These are phyloP conservation scores for Vigna hirtella DNA, from an alignment of 306 rosid species.

Conservation along the genomic window DNA sequence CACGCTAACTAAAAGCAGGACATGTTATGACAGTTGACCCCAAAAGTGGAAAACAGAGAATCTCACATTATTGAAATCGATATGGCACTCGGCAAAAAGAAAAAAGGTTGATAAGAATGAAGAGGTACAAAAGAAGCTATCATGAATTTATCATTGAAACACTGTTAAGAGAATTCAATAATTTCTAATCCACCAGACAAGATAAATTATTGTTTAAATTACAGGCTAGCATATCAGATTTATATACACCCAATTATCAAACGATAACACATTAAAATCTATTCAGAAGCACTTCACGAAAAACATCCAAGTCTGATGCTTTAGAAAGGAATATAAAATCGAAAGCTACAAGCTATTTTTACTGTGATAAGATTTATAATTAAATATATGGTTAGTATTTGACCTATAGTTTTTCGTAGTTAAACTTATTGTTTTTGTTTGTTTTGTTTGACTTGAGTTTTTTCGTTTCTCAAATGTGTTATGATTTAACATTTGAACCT, in stretches of 20 bases:
- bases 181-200: background rate
- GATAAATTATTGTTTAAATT: background rate
- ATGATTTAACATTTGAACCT: conserved; percentile 21
- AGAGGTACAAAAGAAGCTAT: background rate
- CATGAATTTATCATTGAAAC: conserved; percentile 1
- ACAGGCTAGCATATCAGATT: background rate
- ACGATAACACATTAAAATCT: background rate
- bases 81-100: background rate
- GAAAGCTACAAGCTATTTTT: background rate
- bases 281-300: background rate
- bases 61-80: conserved; percentile 3
- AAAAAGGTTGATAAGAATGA: background rate
- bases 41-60: background rate
- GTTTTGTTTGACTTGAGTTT: background rate
- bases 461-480: background rate
- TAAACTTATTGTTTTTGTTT: background rate
- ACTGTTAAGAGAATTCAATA: background rate
- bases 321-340: background rate
- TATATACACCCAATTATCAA: background rate
- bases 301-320: background rate
- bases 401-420: background rate
- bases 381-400: background rate
- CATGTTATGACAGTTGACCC: background rate
- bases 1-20: background rate
- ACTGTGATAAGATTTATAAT: background rate